Conservation (phyloP, 257 asterid genomes). For the Solanum paucissectum region DNA sequence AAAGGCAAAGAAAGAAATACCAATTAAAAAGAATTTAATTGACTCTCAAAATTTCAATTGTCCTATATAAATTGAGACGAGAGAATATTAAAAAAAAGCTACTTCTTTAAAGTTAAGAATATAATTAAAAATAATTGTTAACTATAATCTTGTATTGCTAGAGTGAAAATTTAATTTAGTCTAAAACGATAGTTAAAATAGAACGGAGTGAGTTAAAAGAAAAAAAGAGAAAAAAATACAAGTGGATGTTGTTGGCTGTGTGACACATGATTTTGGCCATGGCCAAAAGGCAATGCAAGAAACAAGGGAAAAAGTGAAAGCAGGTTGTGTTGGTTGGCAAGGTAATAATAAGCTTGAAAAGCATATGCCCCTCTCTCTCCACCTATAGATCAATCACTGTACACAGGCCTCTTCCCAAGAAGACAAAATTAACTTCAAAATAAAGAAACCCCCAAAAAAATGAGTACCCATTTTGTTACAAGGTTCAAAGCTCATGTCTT, state of each 20-base stretch:
- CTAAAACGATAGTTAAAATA: background rate
- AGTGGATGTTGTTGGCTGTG: constrained; percentile 21
- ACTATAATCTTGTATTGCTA: background rate
- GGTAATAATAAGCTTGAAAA: constrained; percentile 47
- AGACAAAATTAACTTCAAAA: constrained; percentile 4
- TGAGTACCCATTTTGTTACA: background rate
- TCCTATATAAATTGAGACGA: background rate
- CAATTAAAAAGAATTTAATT: no score
- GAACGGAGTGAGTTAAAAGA: background rate
- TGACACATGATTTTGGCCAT: constrained; percentile 23
- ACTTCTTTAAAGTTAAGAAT: background rate
- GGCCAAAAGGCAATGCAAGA: constrained; percentile 36
- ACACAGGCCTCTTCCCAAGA: constrained; percentile 1
- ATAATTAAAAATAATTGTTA: background rate
- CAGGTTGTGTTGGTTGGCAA: constrained; percentile 20
- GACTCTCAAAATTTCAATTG: background rate
- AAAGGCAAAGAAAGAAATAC: background rate
- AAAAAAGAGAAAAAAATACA: constrained; percentile 9
- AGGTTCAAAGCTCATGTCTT: background rate
- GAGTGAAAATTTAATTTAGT: background rate
- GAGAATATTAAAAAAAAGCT: background rate
- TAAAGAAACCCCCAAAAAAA: background rate
- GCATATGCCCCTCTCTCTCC: constrained; percentile 23
- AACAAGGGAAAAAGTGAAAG: constrained; percentile 42
- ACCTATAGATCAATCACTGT: constrained; percentile 13